phyloP scores from a whole-genome alignment of 306 rosid species.

The Citrullus colocynthis region DNA sequence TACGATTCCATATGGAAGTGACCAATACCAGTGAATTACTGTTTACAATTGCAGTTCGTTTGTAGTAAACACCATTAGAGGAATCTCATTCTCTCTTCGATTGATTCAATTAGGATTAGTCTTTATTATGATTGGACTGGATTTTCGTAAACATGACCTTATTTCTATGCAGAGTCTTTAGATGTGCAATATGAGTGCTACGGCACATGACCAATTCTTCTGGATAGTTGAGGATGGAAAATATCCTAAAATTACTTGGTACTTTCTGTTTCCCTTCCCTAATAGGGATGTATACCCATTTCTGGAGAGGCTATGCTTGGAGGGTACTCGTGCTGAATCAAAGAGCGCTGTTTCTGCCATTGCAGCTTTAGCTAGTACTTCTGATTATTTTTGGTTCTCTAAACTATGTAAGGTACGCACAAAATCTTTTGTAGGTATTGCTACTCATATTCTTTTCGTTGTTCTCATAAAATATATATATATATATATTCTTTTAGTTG shows the following conservation, averaged over 20 bases:
- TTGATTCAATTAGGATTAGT: too few species aligned
- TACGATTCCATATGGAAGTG: too few species aligned
- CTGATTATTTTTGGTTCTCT: slow-evolving; percentile 33
- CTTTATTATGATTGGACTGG: too few species aligned
- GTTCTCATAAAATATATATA: not conserved
- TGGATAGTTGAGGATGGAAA: not conserved
- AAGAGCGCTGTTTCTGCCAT: slow-evolving; percentile 64
- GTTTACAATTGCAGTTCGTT: too few species aligned
- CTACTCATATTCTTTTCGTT: not conserved
- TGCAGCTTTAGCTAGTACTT: slow-evolving; percentile 34
- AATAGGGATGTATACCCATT: slow-evolving; percentile 62
- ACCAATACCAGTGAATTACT: too few species aligned
- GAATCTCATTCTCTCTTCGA: too few species aligned
- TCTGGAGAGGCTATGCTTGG: slow-evolving; percentile 46
- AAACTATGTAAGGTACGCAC: slow-evolving; percentile 48
- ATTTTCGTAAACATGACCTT: too few species aligned
- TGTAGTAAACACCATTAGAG: too few species aligned
- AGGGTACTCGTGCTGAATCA: slow-evolving; percentile 71
- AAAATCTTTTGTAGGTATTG: slow-evolving; percentile 1
- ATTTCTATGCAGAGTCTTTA: not conserved
- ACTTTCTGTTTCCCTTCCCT: slow-evolving; percentile 9
- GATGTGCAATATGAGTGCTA: not conserved
- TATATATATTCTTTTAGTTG: too few species aligned
- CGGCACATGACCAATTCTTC: not conserved
- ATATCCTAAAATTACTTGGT: not conserved